Evolutionary conservation across 495 filamentous ascomycete species (phyloP).

Genomic region (Penicillium bialowiezense): DNA sequence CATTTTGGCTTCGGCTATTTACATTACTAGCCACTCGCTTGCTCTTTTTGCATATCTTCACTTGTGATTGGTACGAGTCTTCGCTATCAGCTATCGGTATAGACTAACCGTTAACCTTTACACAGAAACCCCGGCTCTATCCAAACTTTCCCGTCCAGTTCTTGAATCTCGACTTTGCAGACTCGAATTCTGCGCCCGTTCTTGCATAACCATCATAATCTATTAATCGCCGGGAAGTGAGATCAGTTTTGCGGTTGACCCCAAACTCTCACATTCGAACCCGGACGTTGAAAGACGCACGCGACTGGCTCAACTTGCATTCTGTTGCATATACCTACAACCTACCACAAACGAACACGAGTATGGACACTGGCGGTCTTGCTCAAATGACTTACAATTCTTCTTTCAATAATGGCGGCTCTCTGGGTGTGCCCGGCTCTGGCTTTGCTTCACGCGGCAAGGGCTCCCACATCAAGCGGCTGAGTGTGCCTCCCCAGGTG

Average conservation of each 20-base stretch:
- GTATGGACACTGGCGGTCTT: constrained; percentile 98
- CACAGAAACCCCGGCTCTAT: constrained; percentile 19
- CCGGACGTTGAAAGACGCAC: constrained; percentile 16
- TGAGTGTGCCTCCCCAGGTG: constrained; percentile 63
- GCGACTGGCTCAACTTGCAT: constrained; percentile 17
- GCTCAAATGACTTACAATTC: constrained; percentile 97
- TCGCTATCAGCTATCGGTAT: neutral
- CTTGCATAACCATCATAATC: constrained; percentile 33
- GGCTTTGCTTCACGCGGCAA: constrained; percentile 82
- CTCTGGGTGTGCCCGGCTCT: constrained; percentile 68
- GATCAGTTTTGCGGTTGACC: constrained; percentile 33
- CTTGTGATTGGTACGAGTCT: constrained; percentile 22
- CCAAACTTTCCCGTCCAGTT: constrained; percentile 10
- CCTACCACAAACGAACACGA: constrained; percentile 48
- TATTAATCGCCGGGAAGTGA: constrained; percentile 32
- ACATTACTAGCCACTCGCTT: constrained; percentile 13
- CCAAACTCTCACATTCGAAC: constrained; percentile 21
- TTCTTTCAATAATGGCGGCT: constrained; percentile 59
- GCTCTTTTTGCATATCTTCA: constrained; percentile 18
- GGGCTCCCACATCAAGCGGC: constrained; percentile 79
- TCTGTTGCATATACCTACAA: constrained; percentile 38
- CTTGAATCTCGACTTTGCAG: constrained; percentile 12
- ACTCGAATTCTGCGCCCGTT: constrained; percentile 12
- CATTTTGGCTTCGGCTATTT: constrained; percentile 13
- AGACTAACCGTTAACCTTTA: constrained; percentile 9